Percentiles rank a stretch among this genome's conserved stretches.
phyloP scores from a whole-genome alignment of 2,329 filamentous ascomycete species.

The Thielaviopsis musarum region DNA sequence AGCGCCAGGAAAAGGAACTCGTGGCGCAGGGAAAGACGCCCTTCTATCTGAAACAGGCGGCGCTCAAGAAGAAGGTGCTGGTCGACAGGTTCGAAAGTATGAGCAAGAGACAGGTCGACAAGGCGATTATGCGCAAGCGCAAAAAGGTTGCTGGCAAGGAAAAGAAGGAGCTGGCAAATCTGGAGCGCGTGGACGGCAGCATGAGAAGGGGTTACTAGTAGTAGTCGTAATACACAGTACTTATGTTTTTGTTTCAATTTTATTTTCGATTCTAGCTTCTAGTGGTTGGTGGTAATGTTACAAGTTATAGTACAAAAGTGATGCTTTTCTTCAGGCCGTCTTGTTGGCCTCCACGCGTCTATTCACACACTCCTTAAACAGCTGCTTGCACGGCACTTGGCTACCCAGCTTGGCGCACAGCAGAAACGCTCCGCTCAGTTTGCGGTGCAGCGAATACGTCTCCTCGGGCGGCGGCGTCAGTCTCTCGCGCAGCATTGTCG shows the following conservation, averaged over 20 bases:
- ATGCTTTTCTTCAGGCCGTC: background rate
- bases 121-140: conserved; percentile 66
- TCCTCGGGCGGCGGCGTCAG: conserved; percentile 88
- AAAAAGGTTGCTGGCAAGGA: conserved; percentile 84
- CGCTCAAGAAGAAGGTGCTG: conserved; percentile 75
- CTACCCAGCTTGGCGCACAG: conserved; percentile 78
- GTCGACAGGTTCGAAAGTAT: conserved; percentile 65
- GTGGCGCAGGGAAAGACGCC: conserved; percentile 81
- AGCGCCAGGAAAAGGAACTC: conserved; percentile 65
- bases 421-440: conserved; percentile 87
- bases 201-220: conserved; percentile 5
- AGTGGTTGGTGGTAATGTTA: background rate
- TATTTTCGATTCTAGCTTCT: background rate
- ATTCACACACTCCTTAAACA: conserved; percentile 43
- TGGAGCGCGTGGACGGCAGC: conserved; percentile 18
- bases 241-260: background rate
- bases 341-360: background rate
- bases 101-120: conserved; percentile 72
- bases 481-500: conserved; percentile 80
- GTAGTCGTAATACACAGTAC: background rate
- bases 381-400: conserved; percentile 58
- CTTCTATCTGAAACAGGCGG: conserved; percentile 82
- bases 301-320: background rate
- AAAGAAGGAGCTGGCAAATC: conserved; percentile 48
- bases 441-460: conserved; percentile 89